Percentiles rank a stretch among this genome's conserved stretches.
Evolutionary conservation across 2,329 filamentous ascomycete species (phyloP).

Genomic region (Magnaporthiopsis poae): DNA sequence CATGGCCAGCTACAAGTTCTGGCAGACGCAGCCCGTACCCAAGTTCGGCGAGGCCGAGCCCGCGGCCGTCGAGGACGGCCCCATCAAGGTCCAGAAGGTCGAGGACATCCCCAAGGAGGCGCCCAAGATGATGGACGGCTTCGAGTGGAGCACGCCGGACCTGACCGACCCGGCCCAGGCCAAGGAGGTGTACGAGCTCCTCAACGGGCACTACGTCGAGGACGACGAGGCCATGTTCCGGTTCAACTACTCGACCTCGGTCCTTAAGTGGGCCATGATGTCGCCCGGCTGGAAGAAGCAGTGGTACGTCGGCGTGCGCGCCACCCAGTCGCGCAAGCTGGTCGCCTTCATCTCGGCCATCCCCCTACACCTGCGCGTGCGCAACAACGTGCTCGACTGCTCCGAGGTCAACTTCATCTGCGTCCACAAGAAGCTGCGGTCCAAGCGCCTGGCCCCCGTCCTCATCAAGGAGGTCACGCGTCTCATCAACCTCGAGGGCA

Average conservation of each 20-base stretch:
- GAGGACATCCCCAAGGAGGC: slow-evolving; percentile 73
- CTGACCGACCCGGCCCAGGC: slow-evolving; percentile 67
- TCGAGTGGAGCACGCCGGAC: slow-evolving; percentile 91
- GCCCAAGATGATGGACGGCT: slow-evolving; percentile 64
- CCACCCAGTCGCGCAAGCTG: slow-evolving; percentile 70
- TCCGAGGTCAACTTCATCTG: slow-evolving; percentile 98
- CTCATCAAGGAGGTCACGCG: slow-evolving; percentile 97
- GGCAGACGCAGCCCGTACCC: slow-evolving; percentile 92
- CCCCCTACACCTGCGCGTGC: slow-evolving; percentile 71
- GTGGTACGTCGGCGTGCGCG: slow-evolving; percentile 91
- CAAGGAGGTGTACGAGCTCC: slow-evolving; percentile 81
- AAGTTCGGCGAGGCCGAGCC: slow-evolving; percentile 59
- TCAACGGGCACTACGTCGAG: slow-evolving; percentile 93
- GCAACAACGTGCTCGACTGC: slow-evolving; percentile 62
- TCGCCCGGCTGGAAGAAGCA: slow-evolving; percentile 86
- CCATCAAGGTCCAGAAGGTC: slow-evolving; percentile 69
- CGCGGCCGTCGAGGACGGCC: slow-evolving; percentile 59
- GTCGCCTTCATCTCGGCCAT: slow-evolving; percentile 95
- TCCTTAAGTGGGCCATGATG: slow-evolving; percentile 90
- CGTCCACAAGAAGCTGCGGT: slow-evolving; percentile 92
- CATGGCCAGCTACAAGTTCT: slow-evolving; percentile 97
- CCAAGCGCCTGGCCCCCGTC: slow-evolving; percentile 83
- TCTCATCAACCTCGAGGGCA: slow-evolving; percentile 72
- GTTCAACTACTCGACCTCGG: slow-evolving; percentile 85
- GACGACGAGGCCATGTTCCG: slow-evolving; percentile 95